Percentiles rank a stretch among this genome's conserved stretches.
Conservation (phyloP, 139 green algal genomes). For the Chlamydomonas schloesseri region DNA sequence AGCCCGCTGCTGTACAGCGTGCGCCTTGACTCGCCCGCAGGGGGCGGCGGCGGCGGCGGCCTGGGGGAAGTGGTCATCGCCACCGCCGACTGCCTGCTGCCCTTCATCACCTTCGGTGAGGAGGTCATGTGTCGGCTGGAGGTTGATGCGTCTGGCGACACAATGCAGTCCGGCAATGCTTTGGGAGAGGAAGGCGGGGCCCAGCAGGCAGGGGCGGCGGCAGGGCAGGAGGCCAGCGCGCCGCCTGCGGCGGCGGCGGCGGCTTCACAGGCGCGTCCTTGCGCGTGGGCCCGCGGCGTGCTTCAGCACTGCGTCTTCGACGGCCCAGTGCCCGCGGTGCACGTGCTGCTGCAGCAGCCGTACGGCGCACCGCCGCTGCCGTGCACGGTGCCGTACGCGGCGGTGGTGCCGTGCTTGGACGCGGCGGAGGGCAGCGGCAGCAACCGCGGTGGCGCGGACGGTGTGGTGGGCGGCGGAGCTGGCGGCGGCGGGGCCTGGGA, state of each 20-base stretch:
- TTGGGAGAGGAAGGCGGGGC: not conserved
- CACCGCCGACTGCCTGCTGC: constrained; percentile 28
- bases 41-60: not conserved
- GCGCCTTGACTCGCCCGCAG: not conserved
- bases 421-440: constrained; percentile 33
- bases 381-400: constrained; percentile 26
- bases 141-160: too few species aligned
- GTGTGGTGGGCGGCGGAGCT: too few species aligned
- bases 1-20: constrained; percentile 33
- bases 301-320: constrained; percentile 35
- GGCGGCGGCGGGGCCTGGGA: too few species aligned
- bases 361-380: not conserved
- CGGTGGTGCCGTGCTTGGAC: constrained; percentile 2
- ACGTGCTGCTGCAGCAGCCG: constrained; percentile 13
- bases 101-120: not conserved
- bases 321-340: not conserved
- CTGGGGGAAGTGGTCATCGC: constrained; percentile 10
- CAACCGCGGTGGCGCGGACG: too few species aligned
- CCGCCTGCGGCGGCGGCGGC: too few species aligned
- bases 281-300: not conserved
- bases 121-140: constrained; percentile 1
- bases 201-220: not conserved
- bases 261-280: not conserved
- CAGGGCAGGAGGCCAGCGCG: not conserved
- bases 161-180: too few species aligned